phyloP scores from a whole-genome alignment of 768 basidiomycete species.

The Lactifluus rugatus region DNA sequence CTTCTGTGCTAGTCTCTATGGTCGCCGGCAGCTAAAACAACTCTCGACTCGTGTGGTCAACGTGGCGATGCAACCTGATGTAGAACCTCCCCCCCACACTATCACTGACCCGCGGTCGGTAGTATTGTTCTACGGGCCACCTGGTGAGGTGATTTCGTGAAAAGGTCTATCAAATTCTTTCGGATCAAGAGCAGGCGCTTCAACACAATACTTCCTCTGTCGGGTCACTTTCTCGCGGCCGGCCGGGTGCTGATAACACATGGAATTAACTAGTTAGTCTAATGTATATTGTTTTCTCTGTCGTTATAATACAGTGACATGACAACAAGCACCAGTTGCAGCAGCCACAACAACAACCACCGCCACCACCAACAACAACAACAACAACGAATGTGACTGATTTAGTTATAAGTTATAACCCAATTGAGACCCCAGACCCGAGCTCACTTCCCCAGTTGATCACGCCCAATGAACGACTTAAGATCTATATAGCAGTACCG shows the following conservation, averaged over 20 bases:
- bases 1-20: conserved; percentile 13
- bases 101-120: neutral
- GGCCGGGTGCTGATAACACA: neutral
- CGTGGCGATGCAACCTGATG: conserved; percentile 8
- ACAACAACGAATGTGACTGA: neutral
- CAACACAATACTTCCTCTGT: neutral
- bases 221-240: neutral
- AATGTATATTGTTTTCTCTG: neutral
- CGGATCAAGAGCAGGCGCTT: neutral
- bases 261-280: neutral
- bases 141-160: conserved; percentile 10
- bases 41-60: conserved; percentile 12
- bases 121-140: neutral
- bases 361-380: neutral
- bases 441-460: neutral
- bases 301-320: neutral
- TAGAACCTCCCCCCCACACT: neutral
- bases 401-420: too few relatives aligned
- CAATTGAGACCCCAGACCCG: neutral
- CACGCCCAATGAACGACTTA: neutral
- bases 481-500: neutral
- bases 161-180: neutral
- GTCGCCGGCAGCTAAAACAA: neutral
- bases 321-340: neutral
- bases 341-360: neutral